Conservation (phyloP, 1,139 yeast genomes). For the Hemisphaericaspora xylanilytica region DNA sequence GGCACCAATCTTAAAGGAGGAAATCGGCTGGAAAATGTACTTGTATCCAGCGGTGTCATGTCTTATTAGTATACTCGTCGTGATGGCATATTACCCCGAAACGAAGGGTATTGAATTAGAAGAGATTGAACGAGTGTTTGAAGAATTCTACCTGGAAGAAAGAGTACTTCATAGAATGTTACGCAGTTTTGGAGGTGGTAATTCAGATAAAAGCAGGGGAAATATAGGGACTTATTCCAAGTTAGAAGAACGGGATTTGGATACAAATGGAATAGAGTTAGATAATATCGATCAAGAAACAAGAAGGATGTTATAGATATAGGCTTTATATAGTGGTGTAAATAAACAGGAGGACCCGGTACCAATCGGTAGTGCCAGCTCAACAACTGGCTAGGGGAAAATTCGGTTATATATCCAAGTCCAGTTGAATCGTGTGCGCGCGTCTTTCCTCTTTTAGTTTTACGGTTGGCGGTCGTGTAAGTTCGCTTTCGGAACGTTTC, state of each 20-base stretch:
- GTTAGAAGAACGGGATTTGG: not conserved
- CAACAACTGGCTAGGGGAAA: too few species aligned
- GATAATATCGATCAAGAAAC: conserved; percentile 18
- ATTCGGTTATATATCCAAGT: too few species aligned
- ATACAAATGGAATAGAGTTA: conserved; percentile 17
- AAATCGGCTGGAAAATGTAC: conserved; percentile 51
- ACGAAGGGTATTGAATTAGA: conserved; percentile 87
- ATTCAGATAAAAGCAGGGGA: not conserved
- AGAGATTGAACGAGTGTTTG: conserved; percentile 83
- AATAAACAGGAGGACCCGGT: too few species aligned
- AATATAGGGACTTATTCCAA: not conserved
- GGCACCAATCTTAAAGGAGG: conserved; percentile 48
- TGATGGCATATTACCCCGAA: conserved; percentile 74
- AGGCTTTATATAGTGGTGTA: not conserved
- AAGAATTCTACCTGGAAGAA: conserved; percentile 37
- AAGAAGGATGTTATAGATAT: conserved; percentile 9
- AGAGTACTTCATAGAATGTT: not conserved
- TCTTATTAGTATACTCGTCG: conserved; percentile 47
- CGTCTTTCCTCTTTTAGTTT: too few species aligned
- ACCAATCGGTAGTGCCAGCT: too few species aligned
- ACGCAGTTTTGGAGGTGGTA: conserved; percentile 1
- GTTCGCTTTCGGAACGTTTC: too few species aligned
- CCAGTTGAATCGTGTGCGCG: too few species aligned
- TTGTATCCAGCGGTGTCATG: conserved; percentile 49
- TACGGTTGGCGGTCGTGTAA: too few species aligned